A percentile compares a stretch with the other conserved stretches of the same genome.
Evolutionary conservation across 805 yeast species (phyloP).

Genomic region (Metschnikowia lunata): DNA sequence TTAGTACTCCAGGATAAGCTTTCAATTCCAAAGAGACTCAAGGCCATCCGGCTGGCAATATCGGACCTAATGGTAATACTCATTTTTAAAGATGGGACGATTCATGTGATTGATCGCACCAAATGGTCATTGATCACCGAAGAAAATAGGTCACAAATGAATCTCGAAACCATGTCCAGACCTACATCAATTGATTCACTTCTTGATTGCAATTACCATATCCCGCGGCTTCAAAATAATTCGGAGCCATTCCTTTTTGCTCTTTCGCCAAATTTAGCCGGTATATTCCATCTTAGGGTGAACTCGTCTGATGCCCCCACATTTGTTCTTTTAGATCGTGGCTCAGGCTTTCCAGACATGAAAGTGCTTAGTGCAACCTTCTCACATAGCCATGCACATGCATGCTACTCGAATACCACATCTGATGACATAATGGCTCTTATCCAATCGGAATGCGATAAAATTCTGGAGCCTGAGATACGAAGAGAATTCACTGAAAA

Average conservation of each 20-base stretch:
- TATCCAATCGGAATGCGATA: conserved; percentile 33
- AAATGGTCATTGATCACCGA: conserved; percentile 21
- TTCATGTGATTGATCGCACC: conserved; percentile 43
- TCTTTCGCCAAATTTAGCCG: conserved; percentile 50
- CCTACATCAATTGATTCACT: conserved; percentile 39
- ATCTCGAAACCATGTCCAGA: background rate
- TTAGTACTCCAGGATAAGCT: conserved; percentile 28
- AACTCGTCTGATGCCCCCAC: conserved; percentile 2
- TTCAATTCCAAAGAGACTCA: conserved; percentile 22
- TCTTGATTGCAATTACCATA: conserved; percentile 52
- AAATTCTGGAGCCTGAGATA: conserved; percentile 12
- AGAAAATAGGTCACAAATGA: background rate
- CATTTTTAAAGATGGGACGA: conserved; percentile 38
- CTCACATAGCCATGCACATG: conserved; percentile 59
- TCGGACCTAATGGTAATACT: conserved; percentile 40
- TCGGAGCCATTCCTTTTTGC: conserved; percentile 24
- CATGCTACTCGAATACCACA: conserved; percentile 62
- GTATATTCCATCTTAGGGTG: conserved; percentile 29
- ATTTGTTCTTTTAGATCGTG: conserved; percentile 2
- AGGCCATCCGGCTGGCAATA: conserved; percentile 30
- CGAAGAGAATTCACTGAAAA: conserved; percentile 32
- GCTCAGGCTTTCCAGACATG: conserved; percentile 17
- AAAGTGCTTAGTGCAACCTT: conserved; percentile 52
- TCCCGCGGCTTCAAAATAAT: conserved; percentile 33
- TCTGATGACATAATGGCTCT: conserved; percentile 68